phyloP scores from a whole-genome alignment of 176 grass and related monocot genomes.

The Cenchrus purpureus region DNA sequence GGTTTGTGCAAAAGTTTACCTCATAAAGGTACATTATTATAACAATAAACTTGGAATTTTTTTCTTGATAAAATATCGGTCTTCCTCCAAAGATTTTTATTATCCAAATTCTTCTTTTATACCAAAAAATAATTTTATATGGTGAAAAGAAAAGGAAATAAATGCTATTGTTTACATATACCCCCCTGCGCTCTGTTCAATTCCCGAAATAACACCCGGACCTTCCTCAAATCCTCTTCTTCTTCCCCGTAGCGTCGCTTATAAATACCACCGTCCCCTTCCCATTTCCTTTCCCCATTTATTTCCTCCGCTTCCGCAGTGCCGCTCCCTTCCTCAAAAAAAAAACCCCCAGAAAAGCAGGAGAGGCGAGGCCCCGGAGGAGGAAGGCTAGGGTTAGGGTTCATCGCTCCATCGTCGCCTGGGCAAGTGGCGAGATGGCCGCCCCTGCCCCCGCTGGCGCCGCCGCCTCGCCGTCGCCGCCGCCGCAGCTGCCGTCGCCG shows the following conservation, averaged over 20 bases:
- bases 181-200: background rate
- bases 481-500: background rate
- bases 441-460: background rate
- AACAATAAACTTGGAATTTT: background rate
- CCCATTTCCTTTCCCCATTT: slow-evolving; percentile 29
- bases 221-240: slow-evolving; percentile 5
- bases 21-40: no score
- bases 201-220: background rate
- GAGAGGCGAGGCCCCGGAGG: background rate
- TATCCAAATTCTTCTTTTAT: background rate
- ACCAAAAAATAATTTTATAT: background rate
- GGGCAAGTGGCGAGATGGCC: slow-evolving; percentile 46
- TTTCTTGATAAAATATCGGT: background rate
- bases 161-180: background rate
- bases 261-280: slow-evolving; percentile 41
- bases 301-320: slow-evolving; percentile 29
- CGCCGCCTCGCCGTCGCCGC: background rate
- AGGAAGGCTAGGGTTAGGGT: slow-evolving; percentile 40
- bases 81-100: background rate
- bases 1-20: no score
- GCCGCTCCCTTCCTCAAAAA: slow-evolving; percentile 25
- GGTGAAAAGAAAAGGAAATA: background rate
- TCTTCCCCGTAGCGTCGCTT: slow-evolving; percentile 35
- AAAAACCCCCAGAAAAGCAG: slow-evolving; percentile 36
- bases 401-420: slow-evolving; percentile 1